A percentile compares a stretch with the other conserved stretches of the same genome.
Conservation (phyloP, 73 alveolate species). For the Paramecium tetraurelia region DNA sequence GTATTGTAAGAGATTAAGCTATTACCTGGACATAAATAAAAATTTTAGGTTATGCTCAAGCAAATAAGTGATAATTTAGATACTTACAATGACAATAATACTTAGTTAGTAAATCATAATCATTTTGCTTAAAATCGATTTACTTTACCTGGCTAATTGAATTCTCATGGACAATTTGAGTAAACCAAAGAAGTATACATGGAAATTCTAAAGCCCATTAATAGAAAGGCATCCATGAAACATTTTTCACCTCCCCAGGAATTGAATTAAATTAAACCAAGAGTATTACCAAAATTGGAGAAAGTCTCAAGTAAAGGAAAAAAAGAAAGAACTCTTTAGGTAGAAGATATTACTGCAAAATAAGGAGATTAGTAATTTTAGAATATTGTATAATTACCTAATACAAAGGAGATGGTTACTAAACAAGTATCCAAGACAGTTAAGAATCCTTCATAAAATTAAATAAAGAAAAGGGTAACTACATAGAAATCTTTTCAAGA, state of each 20-base stretch:
- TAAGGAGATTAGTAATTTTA: background rate
- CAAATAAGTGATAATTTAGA: background rate
- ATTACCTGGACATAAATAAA: slow-evolving; percentile 40
- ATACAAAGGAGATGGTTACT: background rate
- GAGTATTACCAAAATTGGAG: background rate
- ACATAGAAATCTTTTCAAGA: background rate
- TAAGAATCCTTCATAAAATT: background rate
- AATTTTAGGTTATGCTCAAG: background rate
- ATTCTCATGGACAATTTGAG: slow-evolving; percentile 2
- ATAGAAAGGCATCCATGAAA: background rate
- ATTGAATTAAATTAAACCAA: background rate
- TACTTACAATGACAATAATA: background rate
- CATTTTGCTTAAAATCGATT: background rate
- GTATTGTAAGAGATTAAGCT: background rate
- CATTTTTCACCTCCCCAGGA: background rate
- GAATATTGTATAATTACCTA: background rate
- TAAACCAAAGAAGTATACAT: background rate
- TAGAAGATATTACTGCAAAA: background rate
- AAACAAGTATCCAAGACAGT: background rate
- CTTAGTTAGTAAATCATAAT: background rate
- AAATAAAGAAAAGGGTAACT: background rate
- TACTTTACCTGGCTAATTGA: slow-evolving; percentile 3
- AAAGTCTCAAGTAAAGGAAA: background rate
- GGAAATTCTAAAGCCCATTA: background rate
- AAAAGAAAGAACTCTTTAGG: background rate